These are phyloP conservation scores for Acanthamoeba healyi DNA, from an alignment of 208 protist genomes.

Conservation along the genomic window DNA sequence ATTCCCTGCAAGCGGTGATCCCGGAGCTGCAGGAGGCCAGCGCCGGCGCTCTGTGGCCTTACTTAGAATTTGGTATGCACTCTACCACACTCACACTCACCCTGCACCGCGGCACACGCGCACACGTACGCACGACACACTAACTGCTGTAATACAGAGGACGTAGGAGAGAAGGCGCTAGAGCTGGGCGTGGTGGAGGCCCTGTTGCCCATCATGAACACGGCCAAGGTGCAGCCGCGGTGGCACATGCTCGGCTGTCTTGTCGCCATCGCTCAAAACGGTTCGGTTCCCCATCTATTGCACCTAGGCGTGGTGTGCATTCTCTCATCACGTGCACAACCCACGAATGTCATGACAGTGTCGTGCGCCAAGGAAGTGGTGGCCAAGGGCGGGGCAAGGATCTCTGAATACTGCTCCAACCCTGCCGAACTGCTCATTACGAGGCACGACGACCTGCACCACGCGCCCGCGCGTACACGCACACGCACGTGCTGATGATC, in stretches of 20 bases:
- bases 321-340: background rate
- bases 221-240: slow-evolving; percentile 9
- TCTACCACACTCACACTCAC: background rate
- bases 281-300: background rate
- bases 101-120: too few species aligned
- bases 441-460: background rate
- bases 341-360: slow-evolving; percentile 36
- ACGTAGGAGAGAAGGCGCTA: slow-evolving; percentile 73
- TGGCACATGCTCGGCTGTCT: slow-evolving; percentile 72
- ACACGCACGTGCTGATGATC: background rate
- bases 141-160: background rate
- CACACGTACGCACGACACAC: background rate
- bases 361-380: slow-evolving; percentile 33
- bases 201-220: slow-evolving; percentile 37
- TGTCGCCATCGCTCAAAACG: slow-evolving; percentile 69
- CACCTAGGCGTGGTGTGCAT: background rate
- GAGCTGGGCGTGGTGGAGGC: slow-evolving; percentile 72
- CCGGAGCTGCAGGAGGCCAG: slow-evolving; percentile 60
- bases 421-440: slow-evolving; percentile 65
- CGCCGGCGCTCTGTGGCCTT: slow-evolving; percentile 55
- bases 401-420: slow-evolving; percentile 32
- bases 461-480: too few species aligned
- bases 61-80: slow-evolving; percentile 55
- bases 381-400: slow-evolving; percentile 2
- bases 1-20: slow-evolving; percentile 59